A percentile compares a stretch with the other conserved stretches of the same genome.
Conservation (phyloP, 2,329 filamentous ascomycete species). For the Paramyrothecium roridum region DNA sequence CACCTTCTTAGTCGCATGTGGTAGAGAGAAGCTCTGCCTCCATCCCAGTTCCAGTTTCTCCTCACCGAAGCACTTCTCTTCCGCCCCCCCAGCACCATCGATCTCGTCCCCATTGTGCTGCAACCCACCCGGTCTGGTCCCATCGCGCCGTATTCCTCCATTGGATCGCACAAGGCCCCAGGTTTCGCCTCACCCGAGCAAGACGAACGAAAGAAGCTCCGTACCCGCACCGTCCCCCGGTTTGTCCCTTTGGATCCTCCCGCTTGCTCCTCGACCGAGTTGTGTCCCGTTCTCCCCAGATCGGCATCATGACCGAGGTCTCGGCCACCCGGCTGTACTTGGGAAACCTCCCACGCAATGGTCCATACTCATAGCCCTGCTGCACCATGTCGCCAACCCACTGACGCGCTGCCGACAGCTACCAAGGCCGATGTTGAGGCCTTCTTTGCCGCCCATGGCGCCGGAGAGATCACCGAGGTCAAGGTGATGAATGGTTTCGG, state of each 20-base stretch:
- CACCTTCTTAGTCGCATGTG: background rate
- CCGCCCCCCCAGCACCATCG: background rate
- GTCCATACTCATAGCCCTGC: slow-evolving; percentile 48
- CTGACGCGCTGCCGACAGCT: slow-evolving; percentile 61
- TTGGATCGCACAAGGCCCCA: background rate
- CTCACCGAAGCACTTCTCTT: background rate
- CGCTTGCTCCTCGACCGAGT: slow-evolving; percentile 8
- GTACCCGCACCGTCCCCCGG: background rate
- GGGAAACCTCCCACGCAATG: slow-evolving; percentile 94
- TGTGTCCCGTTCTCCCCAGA: slow-evolving; percentile 10
- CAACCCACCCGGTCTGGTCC: background rate
- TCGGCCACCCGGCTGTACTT: slow-evolving; percentile 94
- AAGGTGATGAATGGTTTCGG: slow-evolving; percentile 99
- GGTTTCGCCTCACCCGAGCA: background rate
- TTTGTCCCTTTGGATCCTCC: background rate
- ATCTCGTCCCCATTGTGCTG: background rate
- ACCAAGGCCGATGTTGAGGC: slow-evolving; percentile 96
- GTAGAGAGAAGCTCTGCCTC: background rate
- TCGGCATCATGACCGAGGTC: slow-evolving; percentile 73
- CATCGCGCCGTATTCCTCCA: background rate
- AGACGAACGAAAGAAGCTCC: too few species aligned
- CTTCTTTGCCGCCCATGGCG: slow-evolving; percentile 93
- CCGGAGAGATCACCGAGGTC: slow-evolving; percentile 96
- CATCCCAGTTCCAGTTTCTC: background rate
- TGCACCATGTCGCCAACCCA: slow-evolving; percentile 23